phyloP scores from a whole-genome alignment of 192 early-diverging fungal species.

The Backusella tuberculispora region DNA sequence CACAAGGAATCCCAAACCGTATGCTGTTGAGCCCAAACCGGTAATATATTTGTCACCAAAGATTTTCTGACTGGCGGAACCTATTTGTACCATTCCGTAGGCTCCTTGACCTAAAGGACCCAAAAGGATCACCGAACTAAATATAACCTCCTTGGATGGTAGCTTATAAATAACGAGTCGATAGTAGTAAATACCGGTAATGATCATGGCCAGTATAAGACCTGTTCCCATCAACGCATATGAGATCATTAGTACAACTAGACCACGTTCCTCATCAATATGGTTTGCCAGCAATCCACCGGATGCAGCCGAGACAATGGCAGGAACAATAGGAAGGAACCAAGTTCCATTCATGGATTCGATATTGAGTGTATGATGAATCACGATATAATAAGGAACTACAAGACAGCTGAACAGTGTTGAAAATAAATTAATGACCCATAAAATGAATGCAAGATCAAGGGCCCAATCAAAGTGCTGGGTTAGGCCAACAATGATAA shows the following conservation, averaged over 20 bases:
- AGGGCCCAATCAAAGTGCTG: slow-evolving; percentile 44
- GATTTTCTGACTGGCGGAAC: slow-evolving; percentile 29
- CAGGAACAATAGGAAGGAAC: slow-evolving; percentile 55
- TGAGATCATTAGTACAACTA: slow-evolving; percentile 41
- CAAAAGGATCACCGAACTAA: slow-evolving; percentile 50
- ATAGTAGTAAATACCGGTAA: slow-evolving; percentile 48
- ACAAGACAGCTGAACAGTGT: slow-evolving; percentile 42
- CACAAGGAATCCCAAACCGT: neutral
- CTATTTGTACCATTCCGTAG: slow-evolving; percentile 53
- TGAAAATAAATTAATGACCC: slow-evolving; percentile 45
- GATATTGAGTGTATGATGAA: slow-evolving; percentile 49
- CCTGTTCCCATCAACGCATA: slow-evolving; percentile 55
- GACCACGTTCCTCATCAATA: slow-evolving; percentile 28
- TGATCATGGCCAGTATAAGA: slow-evolving; percentile 42
- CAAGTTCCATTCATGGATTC: slow-evolving; percentile 49
- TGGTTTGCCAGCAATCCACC: slow-evolving; percentile 44
- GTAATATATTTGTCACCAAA: slow-evolving; percentile 17
- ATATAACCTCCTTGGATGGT: slow-evolving; percentile 54
- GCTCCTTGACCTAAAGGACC: slow-evolving; percentile 47
- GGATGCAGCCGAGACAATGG: slow-evolving; percentile 49
- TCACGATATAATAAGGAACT: slow-evolving; percentile 46
- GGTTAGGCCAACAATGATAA: slow-evolving; percentile 27
- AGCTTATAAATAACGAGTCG: slow-evolving; percentile 44
- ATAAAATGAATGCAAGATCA: slow-evolving; percentile 46
- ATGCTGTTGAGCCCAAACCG: slow-evolving; percentile 4